Evolutionary conservation across 1,284 basidiomycete genomes (phyloP).

Genomic region (Gymnopus androsaceus): DNA sequence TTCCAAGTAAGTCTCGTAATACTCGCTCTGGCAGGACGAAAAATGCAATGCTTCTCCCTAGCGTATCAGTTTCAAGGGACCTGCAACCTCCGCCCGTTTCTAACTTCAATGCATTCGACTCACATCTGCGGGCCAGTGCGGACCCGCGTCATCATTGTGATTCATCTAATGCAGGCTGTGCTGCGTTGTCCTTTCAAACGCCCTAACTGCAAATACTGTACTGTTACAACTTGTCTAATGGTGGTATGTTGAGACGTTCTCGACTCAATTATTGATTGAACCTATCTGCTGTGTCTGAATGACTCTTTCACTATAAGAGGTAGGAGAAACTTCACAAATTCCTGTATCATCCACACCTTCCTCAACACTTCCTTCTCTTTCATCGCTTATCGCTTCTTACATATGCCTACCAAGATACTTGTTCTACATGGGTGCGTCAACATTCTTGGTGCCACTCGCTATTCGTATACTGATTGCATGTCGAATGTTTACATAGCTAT

Average conservation of each 20-base stretch:
- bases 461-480: background rate
- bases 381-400: background rate
- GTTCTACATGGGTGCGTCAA: conserved; percentile 16
- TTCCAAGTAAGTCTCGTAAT: background rate
- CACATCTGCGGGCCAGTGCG: too few relatives aligned
- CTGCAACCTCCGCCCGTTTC: too few relatives aligned
- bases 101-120: too few relatives aligned
- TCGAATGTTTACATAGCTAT: conserved; percentile 5
- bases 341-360: background rate
- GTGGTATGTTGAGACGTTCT: too few relatives aligned
- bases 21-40: background rate
- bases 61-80: too few relatives aligned
- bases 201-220: too few relatives aligned
- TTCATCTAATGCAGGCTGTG: conserved; percentile 4
- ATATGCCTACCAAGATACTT: conserved; percentile 10
- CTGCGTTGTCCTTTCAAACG: background rate
- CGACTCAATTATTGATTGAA: too few relatives aligned
- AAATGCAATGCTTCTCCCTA: too few relatives aligned
- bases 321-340: background rate
- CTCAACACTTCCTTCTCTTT: background rate
- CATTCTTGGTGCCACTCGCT: background rate
- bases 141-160: background rate
- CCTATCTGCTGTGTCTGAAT: conserved; percentile 4
- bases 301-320: conserved; percentile 1
- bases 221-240: too few relatives aligned